Percentiles rank a stretch among this genome's conserved stretches.
phyloP scores from a whole-genome alignment of 306 rosid genomes.

The Senna tora region DNA sequence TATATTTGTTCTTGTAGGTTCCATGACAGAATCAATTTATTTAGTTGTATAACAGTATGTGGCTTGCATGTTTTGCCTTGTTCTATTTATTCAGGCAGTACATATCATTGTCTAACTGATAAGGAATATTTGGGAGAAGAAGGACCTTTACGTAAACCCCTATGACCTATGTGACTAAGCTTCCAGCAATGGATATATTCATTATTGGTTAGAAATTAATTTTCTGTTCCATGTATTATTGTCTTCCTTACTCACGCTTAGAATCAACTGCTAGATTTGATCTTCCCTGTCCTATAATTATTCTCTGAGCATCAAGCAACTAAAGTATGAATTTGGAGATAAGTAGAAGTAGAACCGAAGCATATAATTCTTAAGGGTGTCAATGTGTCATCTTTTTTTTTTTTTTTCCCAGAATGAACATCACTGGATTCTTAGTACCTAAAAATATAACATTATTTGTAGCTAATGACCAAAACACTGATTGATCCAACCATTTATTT shows the following conservation, averaged over 20 bases:
- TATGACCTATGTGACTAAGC: background rate
- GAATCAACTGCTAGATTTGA: background rate
- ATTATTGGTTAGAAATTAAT: slow-evolving; percentile 15
- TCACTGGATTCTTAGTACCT: background rate
- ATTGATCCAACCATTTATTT: slow-evolving; percentile 5
- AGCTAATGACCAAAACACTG: background rate
- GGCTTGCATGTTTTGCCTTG: slow-evolving; percentile 35
- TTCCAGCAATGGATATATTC: slow-evolving; percentile 1
- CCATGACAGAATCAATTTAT: slow-evolving; percentile 40
- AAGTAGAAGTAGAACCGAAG: background rate
- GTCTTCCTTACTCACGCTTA: slow-evolving; percentile 14
- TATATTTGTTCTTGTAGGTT: slow-evolving; percentile 48
- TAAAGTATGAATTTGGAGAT: slow-evolving; percentile 6
- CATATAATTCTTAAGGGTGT: background rate
- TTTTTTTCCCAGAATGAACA: background rate
- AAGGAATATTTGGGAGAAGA: background rate
- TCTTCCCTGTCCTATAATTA: slow-evolving; percentile 11
- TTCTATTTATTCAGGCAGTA: slow-evolving; percentile 22
- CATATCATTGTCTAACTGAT: slow-evolving; percentile 35
- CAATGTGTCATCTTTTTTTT: no score
- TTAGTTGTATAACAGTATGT: slow-evolving; percentile 19
- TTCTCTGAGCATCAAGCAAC: background rate
- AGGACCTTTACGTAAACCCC: slow-evolving; percentile 23
- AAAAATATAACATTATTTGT: background rate
- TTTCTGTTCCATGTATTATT: background rate